phyloP scores from a whole-genome alignment of 257 asterid genomes.

The Lycium ferocissimum region DNA sequence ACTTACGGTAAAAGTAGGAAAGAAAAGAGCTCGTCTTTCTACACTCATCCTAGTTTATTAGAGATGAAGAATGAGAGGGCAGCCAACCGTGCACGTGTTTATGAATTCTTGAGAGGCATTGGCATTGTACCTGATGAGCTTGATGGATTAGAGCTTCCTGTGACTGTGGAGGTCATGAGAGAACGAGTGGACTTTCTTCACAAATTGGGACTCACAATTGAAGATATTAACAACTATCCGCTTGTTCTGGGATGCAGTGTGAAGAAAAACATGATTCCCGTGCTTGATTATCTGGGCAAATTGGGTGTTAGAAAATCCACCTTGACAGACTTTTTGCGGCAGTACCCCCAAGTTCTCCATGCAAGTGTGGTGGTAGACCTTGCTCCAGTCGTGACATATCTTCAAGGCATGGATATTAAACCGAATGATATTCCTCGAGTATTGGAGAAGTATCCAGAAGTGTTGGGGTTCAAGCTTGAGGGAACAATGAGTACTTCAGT shows the following conservation, averaged over 20 bases:
- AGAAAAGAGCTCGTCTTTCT: slow-evolving; percentile 63
- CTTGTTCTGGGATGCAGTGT: slow-evolving; percentile 98
- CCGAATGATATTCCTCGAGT: slow-evolving; percentile 85
- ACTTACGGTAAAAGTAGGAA: slow-evolving; percentile 42
- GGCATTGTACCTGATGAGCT: slow-evolving; percentile 91
- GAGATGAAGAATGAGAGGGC: slow-evolving; percentile 80
- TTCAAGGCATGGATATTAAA: slow-evolving; percentile 95
- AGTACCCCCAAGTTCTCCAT: slow-evolving; percentile 95
- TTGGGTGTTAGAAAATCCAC: slow-evolving; percentile 85
- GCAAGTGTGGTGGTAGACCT: slow-evolving; percentile 96
- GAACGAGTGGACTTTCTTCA: slow-evolving; percentile 93
- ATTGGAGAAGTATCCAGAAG: slow-evolving; percentile 83
- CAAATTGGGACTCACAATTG: slow-evolving; percentile 83
- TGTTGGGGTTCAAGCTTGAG: slow-evolving; percentile 92
- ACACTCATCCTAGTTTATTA: slow-evolving; percentile 78
- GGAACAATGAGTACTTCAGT: slow-evolving; percentile 99
- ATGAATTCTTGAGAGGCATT: slow-evolving; percentile 77
- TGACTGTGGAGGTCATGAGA: slow-evolving; percentile 88
- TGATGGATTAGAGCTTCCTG: slow-evolving; percentile 95
- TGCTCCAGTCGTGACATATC: slow-evolving; percentile 90
- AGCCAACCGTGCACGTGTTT: slow-evolving; percentile 76
- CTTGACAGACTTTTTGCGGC: slow-evolving; percentile 75
- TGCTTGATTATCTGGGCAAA: slow-evolving; percentile 93
- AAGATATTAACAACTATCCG: slow-evolving; percentile 92
- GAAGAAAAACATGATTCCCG: slow-evolving; percentile 97